phyloP scores from a whole-genome alignment of 805 yeast genomes.

The Yarrowia bubula region DNA sequence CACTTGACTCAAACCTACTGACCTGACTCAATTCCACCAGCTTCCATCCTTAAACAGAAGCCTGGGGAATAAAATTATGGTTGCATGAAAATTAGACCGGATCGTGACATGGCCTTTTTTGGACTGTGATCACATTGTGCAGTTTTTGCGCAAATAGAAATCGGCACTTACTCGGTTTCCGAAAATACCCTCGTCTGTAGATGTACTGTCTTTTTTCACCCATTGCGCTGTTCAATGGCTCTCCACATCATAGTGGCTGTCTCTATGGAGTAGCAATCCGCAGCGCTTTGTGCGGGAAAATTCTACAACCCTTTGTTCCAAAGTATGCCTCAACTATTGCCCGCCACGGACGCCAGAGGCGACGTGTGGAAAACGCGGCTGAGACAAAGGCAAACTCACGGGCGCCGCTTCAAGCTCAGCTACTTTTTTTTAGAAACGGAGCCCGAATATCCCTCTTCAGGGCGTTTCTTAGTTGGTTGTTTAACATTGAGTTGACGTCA shows the following conservation, averaged over 20 bases:
- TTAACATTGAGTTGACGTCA: background rate
- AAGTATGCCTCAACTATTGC: background rate
- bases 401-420: background rate
- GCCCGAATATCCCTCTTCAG: background rate
- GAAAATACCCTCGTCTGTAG: no score
- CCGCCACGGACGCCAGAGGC: background rate
- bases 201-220: no score
- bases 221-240: background rate
- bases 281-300: slow-evolving; percentile 1
- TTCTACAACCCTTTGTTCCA: background rate
- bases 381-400: background rate
- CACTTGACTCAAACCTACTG: no score
- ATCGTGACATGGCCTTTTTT: background rate
- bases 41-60: slow-evolving; percentile 7
- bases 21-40: slow-evolving; percentile 11
- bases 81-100: background rate
- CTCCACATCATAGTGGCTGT: background rate
- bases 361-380: background rate
- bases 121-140: background rate
- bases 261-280: background rate
- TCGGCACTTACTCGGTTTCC: no score
- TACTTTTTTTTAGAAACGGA: background rate
- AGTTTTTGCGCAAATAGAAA: background rate
- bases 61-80: background rate
- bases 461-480: background rate